phyloP scores from a whole-genome alignment of 2,329 filamentous ascomycete genomes.

The Tetracladium maxilliforme region DNA sequence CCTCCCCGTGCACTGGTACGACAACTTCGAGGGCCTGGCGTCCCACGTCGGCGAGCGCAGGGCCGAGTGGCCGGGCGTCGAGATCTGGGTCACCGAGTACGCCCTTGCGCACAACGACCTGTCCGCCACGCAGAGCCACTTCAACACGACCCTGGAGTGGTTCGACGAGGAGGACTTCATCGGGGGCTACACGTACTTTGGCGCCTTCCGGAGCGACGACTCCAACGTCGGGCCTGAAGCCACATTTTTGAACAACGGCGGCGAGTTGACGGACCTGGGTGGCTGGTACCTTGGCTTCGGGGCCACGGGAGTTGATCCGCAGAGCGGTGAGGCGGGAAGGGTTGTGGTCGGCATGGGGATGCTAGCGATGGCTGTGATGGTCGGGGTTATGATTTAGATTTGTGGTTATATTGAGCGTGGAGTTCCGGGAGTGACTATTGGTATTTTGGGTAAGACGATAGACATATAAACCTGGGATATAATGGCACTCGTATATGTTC shows the following conservation, averaged over 20 bases:
- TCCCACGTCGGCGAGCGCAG: constrained; percentile 43
- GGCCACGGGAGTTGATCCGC: too few species aligned
- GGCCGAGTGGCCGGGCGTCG: not conserved
- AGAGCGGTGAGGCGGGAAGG: too few species aligned
- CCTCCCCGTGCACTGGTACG: constrained; percentile 53
- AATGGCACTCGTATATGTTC: too few species aligned
- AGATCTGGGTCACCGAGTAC: constrained; percentile 69
- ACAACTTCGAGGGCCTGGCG: constrained; percentile 53
- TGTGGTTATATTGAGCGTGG: too few species aligned
- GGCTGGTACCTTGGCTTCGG: constrained; percentile 56
- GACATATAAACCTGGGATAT: too few species aligned
- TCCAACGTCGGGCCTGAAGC: constrained; percentile 65
- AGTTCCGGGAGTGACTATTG: too few species aligned
- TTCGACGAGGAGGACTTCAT: constrained; percentile 50
- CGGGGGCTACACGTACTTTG: constrained; percentile 61
- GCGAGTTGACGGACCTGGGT: constrained; percentile 61
- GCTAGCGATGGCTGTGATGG: too few species aligned
- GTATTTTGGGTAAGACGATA: too few species aligned
- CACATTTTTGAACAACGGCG: constrained; percentile 53
- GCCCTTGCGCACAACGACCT: constrained; percentile 42
- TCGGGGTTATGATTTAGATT: too few species aligned
- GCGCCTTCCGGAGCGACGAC: constrained; percentile 52
- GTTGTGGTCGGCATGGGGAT: too few species aligned
- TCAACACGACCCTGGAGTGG: constrained; percentile 49
- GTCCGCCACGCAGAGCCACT: constrained; percentile 45